Evolutionary conservation across 805 yeast species (phyloP).

Genomic region (Jamesozyma hellenica): DNA sequence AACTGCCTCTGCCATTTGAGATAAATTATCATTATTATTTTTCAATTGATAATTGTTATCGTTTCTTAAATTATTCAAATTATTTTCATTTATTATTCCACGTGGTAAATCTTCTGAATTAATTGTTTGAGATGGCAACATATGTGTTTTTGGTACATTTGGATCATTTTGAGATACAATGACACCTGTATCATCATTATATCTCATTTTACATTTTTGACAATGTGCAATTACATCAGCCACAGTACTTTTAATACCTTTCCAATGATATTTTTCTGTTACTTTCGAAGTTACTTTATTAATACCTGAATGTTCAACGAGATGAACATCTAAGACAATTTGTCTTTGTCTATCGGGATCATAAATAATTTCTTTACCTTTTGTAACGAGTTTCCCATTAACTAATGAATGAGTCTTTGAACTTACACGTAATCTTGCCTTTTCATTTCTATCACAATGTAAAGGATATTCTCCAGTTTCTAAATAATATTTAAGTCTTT

Average conservation of each 20-base stretch:
- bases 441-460: constrained; percentile 70
- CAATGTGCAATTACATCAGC: constrained; percentile 70
- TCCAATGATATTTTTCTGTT: constrained; percentile 82
- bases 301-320: constrained; percentile 70
- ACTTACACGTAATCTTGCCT: constrained; percentile 64
- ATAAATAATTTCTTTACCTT: constrained; percentile 74
- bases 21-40: neutral
- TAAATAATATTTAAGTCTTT: constrained; percentile 64
- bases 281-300: constrained; percentile 74
- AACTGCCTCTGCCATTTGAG: neutral
- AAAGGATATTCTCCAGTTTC: constrained; percentile 84
- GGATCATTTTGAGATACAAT: constrained; percentile 14
- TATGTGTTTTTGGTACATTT: constrained; percentile 19
- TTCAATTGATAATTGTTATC: neutral
- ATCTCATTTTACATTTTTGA: constrained; percentile 52
- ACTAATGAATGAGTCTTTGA: constrained; percentile 67
- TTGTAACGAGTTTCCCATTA: constrained; percentile 64
- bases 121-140: constrained; percentile 14
- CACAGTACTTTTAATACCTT: constrained; percentile 80
- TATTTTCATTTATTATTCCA: neutral
- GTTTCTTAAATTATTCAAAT: neutral
- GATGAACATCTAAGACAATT: constrained; percentile 63
- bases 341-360: constrained; percentile 66
- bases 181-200: constrained; percentile 27
- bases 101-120: constrained; percentile 3